Evolutionary conservation across 78 protist genomes (phyloP).

Genomic region (Speleostelium caveatum): DNA sequence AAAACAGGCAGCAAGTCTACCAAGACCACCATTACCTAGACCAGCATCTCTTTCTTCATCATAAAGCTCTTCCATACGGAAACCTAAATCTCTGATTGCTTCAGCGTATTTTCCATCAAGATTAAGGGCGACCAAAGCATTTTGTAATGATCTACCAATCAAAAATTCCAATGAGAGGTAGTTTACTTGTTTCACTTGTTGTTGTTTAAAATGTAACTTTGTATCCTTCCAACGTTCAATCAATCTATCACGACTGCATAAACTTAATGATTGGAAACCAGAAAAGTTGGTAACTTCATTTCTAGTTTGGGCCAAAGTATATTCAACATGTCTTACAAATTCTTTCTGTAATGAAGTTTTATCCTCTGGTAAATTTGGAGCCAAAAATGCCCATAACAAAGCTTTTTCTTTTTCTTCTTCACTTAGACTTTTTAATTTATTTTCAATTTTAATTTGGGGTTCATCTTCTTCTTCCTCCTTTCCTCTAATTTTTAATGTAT

Average conservation of each 20-base stretch:
- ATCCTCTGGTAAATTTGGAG: slow-evolving; percentile 64
- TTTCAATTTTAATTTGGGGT: too few species aligned
- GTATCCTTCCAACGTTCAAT: slow-evolving; percentile 91
- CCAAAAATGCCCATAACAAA: slow-evolving; percentile 77
- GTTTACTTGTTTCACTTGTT: slow-evolving; percentile 65
- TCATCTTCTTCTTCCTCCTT: background rate
- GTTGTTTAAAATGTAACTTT: slow-evolving; percentile 46
- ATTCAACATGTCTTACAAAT: slow-evolving; percentile 81
- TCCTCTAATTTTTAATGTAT: background rate
- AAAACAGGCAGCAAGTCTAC: slow-evolving; percentile 96
- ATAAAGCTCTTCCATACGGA: slow-evolving; percentile 84
- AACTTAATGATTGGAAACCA: slow-evolving; percentile 77
- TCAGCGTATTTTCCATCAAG: slow-evolving; percentile 77
- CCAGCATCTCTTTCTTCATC: slow-evolving; percentile 97
- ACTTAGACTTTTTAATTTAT: background rate
- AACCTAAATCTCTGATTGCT: slow-evolving; percentile 84
- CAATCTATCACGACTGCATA: slow-evolving; percentile 76
- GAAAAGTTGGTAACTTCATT: slow-evolving; percentile 50
- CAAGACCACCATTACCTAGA: slow-evolving; percentile 99
- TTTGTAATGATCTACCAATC: slow-evolving; percentile 93
- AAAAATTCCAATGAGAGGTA: slow-evolving; percentile 93
- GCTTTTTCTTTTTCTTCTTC: slow-evolving; percentile 60
- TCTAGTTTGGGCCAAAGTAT: slow-evolving; percentile 78
- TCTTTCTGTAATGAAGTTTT: slow-evolving; percentile 44
- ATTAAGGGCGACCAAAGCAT: slow-evolving; percentile 86